Evolutionary conservation across 2,329 filamentous ascomycete genomes (phyloP).

Genomic region (Ophiostoma piceae): DNA sequence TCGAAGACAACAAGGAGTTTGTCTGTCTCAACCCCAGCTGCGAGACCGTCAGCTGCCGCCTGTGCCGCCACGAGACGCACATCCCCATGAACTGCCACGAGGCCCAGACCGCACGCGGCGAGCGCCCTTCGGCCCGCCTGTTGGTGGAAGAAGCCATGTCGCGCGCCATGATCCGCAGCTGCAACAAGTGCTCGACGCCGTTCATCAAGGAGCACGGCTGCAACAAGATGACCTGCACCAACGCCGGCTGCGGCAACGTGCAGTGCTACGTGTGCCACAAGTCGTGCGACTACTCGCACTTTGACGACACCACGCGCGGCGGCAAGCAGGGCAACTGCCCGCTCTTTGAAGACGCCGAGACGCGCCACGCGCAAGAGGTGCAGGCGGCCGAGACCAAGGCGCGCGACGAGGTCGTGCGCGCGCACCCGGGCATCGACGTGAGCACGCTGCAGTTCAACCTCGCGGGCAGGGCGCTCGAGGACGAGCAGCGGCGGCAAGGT

Average conservation of each 20-base stretch:
- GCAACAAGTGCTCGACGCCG: constrained; percentile 64
- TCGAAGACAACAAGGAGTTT: constrained; percentile 67
- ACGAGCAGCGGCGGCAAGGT: constrained; percentile 34
- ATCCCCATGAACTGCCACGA: constrained; percentile 68
- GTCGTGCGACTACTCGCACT: constrained; percentile 64
- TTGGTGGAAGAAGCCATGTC: constrained; percentile 81
- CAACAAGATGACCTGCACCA: constrained; percentile 74
- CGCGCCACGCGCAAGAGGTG: constrained; percentile 60
- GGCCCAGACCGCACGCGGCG: constrained; percentile 52
- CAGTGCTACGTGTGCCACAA: constrained; percentile 70
- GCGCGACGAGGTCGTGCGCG: constrained; percentile 48
- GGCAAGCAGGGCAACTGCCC: constrained; percentile 56
- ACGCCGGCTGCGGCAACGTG: constrained; percentile 45
- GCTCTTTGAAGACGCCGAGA: constrained; percentile 58
- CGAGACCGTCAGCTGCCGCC: constrained; percentile 57
- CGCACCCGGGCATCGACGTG: constrained; percentile 56
- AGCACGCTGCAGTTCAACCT: constrained; percentile 55
- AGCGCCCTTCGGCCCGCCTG: constrained; percentile 54
- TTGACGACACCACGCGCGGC: constrained; percentile 49
- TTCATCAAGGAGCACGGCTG: constrained; percentile 77
- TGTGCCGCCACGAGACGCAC: constrained; percentile 65
- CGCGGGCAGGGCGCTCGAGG: constrained; percentile 47
- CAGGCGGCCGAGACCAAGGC: constrained; percentile 55
- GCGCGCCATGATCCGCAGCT: constrained; percentile 67
- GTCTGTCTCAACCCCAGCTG: constrained; percentile 64